Evolutionary conservation across 2,329 filamentous ascomycete genomes (phyloP).

Genomic region (Chaetomiaceae sp.): DNA sequence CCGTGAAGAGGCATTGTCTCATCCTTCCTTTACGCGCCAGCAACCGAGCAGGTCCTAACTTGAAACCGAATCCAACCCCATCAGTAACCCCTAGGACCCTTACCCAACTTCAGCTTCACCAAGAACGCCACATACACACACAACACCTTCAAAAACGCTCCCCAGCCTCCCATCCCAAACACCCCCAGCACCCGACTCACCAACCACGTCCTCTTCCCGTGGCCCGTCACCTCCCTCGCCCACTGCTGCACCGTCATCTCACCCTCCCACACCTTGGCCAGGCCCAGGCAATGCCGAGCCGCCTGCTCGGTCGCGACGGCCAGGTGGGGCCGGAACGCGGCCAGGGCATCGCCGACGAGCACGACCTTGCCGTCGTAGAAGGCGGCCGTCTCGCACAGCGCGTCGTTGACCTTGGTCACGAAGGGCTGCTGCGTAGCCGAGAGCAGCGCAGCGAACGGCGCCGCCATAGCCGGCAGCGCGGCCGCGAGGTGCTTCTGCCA

Average conservation of each 20-base stretch:
- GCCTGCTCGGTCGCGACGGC: conserved; percentile 45
- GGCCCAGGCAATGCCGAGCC: conserved; percentile 39
- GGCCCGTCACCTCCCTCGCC: conserved; percentile 25
- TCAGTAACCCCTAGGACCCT: no score
- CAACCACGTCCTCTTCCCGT: conserved; percentile 19
- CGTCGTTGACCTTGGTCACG: conserved; percentile 41
- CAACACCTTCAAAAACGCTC: conserved; percentile 2
- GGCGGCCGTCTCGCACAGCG: conserved; percentile 34
- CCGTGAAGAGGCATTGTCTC: no score
- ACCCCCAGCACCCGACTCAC: conserved; percentile 19
- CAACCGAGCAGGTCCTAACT: no score
- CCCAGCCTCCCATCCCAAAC: conserved; percentile 14
- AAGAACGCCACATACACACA: conserved; percentile 8
- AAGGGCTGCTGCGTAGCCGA: conserved; percentile 38
- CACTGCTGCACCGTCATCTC: conserved; percentile 34
- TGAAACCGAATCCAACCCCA: not conserved
- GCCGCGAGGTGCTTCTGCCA: conserved; percentile 33
- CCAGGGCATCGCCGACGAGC: conserved; percentile 44
- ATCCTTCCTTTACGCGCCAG: no score
- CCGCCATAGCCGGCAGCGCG: conserved; percentile 28
- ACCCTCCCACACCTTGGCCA: conserved; percentile 38
- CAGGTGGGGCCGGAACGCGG: conserved; percentile 43
- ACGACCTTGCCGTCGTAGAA: conserved; percentile 40
- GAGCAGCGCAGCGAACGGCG: conserved; percentile 41
- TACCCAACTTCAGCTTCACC: not conserved